phyloP scores from a whole-genome alignment of 2,329 filamentous ascomycete species.

The Colletotrichum incanum region DNA sequence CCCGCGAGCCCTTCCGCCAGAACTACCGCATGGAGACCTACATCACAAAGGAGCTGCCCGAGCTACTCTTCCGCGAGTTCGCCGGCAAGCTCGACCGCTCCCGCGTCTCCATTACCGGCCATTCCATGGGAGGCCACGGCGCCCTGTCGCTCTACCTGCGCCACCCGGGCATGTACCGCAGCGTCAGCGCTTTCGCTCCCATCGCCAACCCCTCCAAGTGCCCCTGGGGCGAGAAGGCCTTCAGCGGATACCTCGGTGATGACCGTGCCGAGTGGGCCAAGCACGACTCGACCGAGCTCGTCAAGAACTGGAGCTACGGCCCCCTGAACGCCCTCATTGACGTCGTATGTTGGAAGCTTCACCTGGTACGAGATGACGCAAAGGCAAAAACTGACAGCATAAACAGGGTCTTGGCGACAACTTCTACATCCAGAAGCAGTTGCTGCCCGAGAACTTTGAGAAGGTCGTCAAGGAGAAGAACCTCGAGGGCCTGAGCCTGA shows the following conservation, averaged over 20 bases:
- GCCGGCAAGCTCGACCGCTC: conserved; percentile 76
- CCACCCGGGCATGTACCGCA: conserved; percentile 91
- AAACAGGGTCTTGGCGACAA: conserved; percentile 88
- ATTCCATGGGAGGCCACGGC: conserved; percentile 98
- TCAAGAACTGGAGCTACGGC: conserved; percentile 78
- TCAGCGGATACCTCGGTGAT: conserved; percentile 88
- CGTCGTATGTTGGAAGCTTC: conserved; percentile 71
- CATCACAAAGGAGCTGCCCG: conserved; percentile 89
- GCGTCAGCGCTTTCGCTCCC: conserved; percentile 90
- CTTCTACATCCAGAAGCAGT: conserved; percentile 95
- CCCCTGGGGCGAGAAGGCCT: conserved; percentile 97
- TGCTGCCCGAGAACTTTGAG: conserved; percentile 94
- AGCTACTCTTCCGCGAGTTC: conserved; percentile 80
- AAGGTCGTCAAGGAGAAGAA: conserved; percentile 84
- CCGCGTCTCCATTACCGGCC: conserved; percentile 88
- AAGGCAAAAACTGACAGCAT: not conserved
- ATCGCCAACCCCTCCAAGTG: conserved; percentile 89
- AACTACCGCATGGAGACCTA: conserved; percentile 98
- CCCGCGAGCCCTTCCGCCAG: conserved; percentile 78
- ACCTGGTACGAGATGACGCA: not conserved
- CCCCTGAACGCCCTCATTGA: conserved; percentile 88
- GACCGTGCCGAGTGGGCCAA: conserved; percentile 85
- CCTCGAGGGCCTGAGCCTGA: conserved; percentile 79
- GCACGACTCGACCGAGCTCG: conserved; percentile 92
- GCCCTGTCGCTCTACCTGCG: conserved; percentile 93